Evolutionary conservation across 1,139 yeast genomes (phyloP), one percentile per base, ranked within the genome.

Genomic region (Pichiaceae sp.): DNA sequence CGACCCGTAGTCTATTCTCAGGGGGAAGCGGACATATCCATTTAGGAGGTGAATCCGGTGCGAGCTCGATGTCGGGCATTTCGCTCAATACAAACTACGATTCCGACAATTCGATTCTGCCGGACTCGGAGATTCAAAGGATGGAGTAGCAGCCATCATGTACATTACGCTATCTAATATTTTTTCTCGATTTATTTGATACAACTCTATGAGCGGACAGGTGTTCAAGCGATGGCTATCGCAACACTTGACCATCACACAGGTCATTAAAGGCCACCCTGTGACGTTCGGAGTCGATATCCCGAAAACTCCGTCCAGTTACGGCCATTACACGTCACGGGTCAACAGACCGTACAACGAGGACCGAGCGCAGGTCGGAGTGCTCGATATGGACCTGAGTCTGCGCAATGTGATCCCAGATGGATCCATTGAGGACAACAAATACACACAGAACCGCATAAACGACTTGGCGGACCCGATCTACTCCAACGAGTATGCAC

Each of bases 291-390:
- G 48, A 29, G 58, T 57, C 1, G 41, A 54, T 27, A 58, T 85
- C 41, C 59, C 73, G 25, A 78, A 76, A 47, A 78, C 81, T 11
- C 93, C 94, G 4, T 68, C 78, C 2, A 84, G 80, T 53, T 68
- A 86, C 29, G 98, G 98, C 6, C 94, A 89, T 59, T 72, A 66
- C 45, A 60, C 86, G 1, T 76, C 84, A 34, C 66, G 98, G 37
- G 84, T 86, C 39, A 85, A 78, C 54, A 67, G 97, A 40, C 52
- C 72, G 32, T 72, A 72, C 51, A 91, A 91, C 56, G 97, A 91
- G 57, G 98, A 91, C 57, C 66, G 75, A 38, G 82, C 76, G 58
- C 69, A 66, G 45, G 83, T 83, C 15, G 67, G 66, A n/a, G 74
- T 81, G 16, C 47, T 81, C 28, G 60, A 63, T 26, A 33, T 47